Percentiles rank a stretch among this genome's conserved stretches.
Evolutionary conservation across 1,284 basidiomycete genomes (phyloP).

Genomic region (Trametes pubescens): DNA sequence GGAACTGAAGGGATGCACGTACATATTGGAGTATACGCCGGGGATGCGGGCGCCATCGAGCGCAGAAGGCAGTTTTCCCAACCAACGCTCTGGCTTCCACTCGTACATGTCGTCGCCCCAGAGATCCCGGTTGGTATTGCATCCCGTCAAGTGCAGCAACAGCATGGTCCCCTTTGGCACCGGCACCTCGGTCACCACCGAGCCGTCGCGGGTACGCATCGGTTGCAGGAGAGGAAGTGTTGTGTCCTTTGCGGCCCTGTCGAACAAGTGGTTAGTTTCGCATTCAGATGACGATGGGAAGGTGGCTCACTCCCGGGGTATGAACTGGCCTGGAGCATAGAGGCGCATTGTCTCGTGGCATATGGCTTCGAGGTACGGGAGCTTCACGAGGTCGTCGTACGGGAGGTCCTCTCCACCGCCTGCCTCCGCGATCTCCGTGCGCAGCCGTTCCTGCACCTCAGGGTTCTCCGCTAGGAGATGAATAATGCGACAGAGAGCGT

Average conservation of each 20-base stretch:
- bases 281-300: neutral
- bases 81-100: constrained; percentile 35
- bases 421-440: constrained; percentile 38
- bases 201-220: constrained; percentile 16
- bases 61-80: constrained; percentile 7
- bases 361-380: constrained; percentile 44
- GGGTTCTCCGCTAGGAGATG: constrained; percentile 35
- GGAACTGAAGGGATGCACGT: too few species aligned
- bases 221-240: neutral
- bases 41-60: constrained; percentile 26
- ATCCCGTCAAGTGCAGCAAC: constrained; percentile 15
- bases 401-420: constrained; percentile 31
- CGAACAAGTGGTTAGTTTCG: neutral
- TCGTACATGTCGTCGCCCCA: constrained; percentile 33
- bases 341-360: constrained; percentile 42
- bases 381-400: constrained; percentile 39
- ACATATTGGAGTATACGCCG: constrained; percentile 33
- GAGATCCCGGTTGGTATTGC: constrained; percentile 26
- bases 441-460: constrained; percentile 27
- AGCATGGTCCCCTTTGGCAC: constrained; percentile 23
- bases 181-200: constrained; percentile 21
- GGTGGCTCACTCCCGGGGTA: neutral
- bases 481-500: constrained; percentile 38
- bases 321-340: constrained; percentile 15
- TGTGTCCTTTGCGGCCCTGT: constrained; percentile 1